These are phyloP conservation scores for Leptographium radiaticola DNA, from an alignment of 2,329 filamentous ascomycete species.

Conservation along the genomic window DNA sequence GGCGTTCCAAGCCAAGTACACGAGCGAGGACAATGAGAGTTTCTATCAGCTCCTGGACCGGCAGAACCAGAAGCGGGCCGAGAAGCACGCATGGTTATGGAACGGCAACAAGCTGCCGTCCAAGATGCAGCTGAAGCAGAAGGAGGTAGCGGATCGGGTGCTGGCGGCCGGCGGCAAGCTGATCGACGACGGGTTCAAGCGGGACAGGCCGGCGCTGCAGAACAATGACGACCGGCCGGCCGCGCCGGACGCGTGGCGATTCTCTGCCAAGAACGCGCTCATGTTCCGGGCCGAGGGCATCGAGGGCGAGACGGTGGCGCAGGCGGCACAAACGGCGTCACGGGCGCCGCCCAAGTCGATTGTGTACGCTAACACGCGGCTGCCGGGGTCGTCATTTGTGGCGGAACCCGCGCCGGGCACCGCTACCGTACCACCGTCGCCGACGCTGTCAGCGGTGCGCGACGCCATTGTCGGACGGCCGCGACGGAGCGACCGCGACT, in stretches of 20 bases:
- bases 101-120: conserved; percentile 72
- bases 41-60: conserved; percentile 88
- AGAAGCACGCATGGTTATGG: conserved; percentile 86
- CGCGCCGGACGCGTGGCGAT: conserved; percentile 63
- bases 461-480: conserved; percentile 71
- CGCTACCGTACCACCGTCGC: conserved; percentile 52
- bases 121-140: conserved; percentile 63
- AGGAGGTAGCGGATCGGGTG: conserved; percentile 44
- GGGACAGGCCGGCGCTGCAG: conserved; percentile 48
- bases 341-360: conserved; percentile 65
- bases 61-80: conserved; percentile 71
- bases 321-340: conserved; percentile 57
- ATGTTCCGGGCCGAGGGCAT: conserved; percentile 71
- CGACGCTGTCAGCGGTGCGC: conserved; percentile 70
- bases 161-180: conserved; percentile 27
- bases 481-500: conserved; percentile 48
- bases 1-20: conserved; percentile 85
- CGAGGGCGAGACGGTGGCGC: conserved; percentile 45
- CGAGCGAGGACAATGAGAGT: conserved; percentile 93
- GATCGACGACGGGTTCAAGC: conserved; percentile 42
- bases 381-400: conserved; percentile 36
- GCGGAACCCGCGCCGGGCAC: neutral
- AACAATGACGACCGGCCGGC: conserved; percentile 57
- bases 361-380: conserved; percentile 70
- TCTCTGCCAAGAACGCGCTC: conserved; percentile 62